Evolutionary conservation across 805 yeast species (phyloP).

Genomic region (Saccharomyces mikatae): DNA sequence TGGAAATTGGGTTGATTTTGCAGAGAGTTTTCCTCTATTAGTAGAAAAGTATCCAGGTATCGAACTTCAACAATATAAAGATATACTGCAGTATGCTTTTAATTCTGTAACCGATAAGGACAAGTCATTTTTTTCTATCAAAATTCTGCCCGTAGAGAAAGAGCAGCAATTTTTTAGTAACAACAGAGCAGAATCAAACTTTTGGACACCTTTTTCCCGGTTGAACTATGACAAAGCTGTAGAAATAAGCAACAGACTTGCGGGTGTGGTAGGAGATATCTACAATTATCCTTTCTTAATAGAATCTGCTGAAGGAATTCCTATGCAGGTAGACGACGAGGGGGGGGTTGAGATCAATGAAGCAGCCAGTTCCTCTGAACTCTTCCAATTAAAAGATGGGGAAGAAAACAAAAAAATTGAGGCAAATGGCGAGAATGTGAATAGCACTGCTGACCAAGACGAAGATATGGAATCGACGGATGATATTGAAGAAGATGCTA

Average conservation of each 20-base stretch:
- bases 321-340: not conserved
- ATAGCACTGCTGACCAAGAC: not conserved
- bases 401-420: not conserved
- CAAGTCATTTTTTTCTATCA: slow-evolving; percentile 17
- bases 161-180: not conserved
- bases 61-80: slow-evolving; percentile 17
- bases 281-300: slow-evolving; percentile 14
- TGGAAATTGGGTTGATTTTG: slow-evolving; percentile 3
- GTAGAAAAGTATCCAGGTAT: slow-evolving; percentile 15
- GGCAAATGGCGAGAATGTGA: not conserved
- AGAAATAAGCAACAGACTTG: slow-evolving; percentile 11
- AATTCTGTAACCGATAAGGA: slow-evolving; percentile 2
- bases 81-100: slow-evolving; percentile 11
- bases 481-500: not conserved
- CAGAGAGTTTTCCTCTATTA: slow-evolving; percentile 30
- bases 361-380: not conserved
- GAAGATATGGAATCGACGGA: not conserved
- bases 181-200: not conserved
- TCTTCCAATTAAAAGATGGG: not conserved
- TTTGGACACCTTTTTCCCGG: slow-evolving; percentile 24
- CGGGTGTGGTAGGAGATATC: slow-evolving; percentile 17
- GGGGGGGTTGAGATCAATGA: not conserved
- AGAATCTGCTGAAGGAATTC: not conserved
- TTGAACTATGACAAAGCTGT: slow-evolving; percentile 9
- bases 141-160: slow-evolving; percentile 3